Conservation (phyloP, 805 yeast species). For the Candida pseudoglaebosa region DNA sequence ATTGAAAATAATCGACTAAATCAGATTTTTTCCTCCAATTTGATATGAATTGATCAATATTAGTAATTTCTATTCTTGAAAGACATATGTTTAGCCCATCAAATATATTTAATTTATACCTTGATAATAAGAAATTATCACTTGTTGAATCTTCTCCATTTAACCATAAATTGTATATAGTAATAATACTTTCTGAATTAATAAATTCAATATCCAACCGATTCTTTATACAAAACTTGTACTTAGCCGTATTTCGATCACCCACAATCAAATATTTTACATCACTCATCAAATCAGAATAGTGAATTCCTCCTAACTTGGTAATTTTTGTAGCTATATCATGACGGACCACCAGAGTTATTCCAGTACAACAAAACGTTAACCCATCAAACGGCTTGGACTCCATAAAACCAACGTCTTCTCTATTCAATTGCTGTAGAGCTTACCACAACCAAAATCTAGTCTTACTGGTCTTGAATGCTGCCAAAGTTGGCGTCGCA, state of each 20-base stretch:
- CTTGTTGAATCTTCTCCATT: conserved; percentile 40
- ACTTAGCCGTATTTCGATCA: conserved; percentile 51
- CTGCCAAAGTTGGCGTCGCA: background rate
- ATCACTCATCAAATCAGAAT: conserved; percentile 57
- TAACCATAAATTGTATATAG: conserved; percentile 49
- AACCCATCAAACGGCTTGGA: conserved; percentile 42
- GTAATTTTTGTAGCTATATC: conserved; percentile 43
- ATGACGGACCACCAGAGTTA: conserved; percentile 37
- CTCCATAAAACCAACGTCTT: background rate
- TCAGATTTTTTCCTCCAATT: conserved; percentile 19
- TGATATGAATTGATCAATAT: conserved; percentile 9
- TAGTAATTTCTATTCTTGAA: conserved; percentile 28
- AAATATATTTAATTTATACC: conserved; percentile 40
- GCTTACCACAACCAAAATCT: background rate
- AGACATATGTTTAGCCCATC: conserved; percentile 43
- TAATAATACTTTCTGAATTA: conserved; percentile 40
- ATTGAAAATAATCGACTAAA: conserved; percentile 17
- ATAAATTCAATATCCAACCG: conserved; percentile 59
- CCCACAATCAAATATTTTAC: conserved; percentile 61
- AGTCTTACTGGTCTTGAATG: background rate
- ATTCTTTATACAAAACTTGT: conserved; percentile 44
- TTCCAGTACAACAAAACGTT: conserved; percentile 56
- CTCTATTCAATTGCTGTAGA: background rate
- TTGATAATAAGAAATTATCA: conserved; percentile 14
- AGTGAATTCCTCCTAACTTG: conserved; percentile 57